Evolutionary conservation across 495 filamentous ascomycete genomes (phyloP), one percentile per base, ranked within the genome.

Genomic region (Aspergillus carlsbadensis): DNA sequence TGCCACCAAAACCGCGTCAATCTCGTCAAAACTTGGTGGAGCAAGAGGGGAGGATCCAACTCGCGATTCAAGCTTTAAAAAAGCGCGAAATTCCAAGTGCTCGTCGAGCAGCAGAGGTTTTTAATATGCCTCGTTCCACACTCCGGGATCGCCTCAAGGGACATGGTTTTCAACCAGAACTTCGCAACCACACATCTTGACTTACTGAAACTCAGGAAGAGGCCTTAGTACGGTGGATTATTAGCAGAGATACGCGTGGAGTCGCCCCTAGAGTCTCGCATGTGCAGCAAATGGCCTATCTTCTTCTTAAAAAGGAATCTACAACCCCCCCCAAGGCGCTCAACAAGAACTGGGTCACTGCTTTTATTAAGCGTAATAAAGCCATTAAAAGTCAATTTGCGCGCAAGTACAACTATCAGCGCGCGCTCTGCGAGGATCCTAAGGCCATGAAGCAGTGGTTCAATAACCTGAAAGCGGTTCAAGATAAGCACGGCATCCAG

Each of bases 371-470:
- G 22, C 56, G 58, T 37, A 14, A 34, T 2, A 11, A 45, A 35
- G 54, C 66, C 18, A 63, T 78, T 21, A 59, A 61, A 53, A 70
- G 26, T 31, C 35, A 26, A 22, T 64, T 42, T 60, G 48, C 57
- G 71, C 59, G 53, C 64, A 35, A 39, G 57, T 61, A 40, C 42
- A 42, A 37, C 17, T 45, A 54, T 13, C 22, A 53, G 14, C 26
- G 39, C 10, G 65, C 64, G 20, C 50, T 65, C 44, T 68, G 62
- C 52, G 66, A 78, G 67, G 63, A 78, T 69, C 65, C 67, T 44
- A 56, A 65, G 37, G 18, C 68, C 39, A 69, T 74, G 31, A 6
- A 51, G 10, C 54, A n/a, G 11, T 80, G 67, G 73, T 78, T 80
- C 59, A 21, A 52, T 35, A 61, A 68, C 39, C 59, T 76, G 48